These are phyloP conservation scores for Echinochloa phyllopogon DNA, from an alignment of 176 grass and related monocot genomes.

Conservation along the genomic window DNA sequence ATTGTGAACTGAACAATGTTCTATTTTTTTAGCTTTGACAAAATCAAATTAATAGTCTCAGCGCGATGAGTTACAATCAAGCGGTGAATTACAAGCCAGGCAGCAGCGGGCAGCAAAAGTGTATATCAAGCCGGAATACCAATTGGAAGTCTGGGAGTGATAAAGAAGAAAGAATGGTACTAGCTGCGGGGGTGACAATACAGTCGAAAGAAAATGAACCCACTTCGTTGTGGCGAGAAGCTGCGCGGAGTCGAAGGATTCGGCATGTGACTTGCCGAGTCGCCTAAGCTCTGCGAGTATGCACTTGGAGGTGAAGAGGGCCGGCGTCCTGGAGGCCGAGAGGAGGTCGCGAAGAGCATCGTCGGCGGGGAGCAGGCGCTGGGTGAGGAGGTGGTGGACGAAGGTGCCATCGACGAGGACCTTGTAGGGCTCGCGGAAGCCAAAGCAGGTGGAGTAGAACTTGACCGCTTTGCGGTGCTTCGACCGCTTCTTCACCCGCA, in stretches of 20 bases:
- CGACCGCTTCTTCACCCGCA: slow-evolving; percentile 92
- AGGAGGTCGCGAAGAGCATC: slow-evolving; percentile 64
- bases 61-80: background rate
- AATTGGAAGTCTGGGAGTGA: background rate
- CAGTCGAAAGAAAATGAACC: background rate
- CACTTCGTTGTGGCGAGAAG: slow-evolving; percentile 67
- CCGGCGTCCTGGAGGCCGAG: slow-evolving; percentile 49
- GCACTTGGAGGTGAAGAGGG: slow-evolving; percentile 89
- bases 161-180: background rate
- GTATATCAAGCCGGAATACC: background rate
- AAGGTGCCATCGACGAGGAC: slow-evolving; percentile 80
- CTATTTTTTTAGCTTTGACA: background rate
- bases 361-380: slow-evolving; percentile 61
- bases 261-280: slow-evolving; percentile 58
- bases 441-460: slow-evolving; percentile 86
- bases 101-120: background rate
- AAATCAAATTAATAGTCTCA: background rate
- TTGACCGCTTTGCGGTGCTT: slow-evolving; percentile 81
- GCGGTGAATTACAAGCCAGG: background rate
- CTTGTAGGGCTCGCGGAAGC: slow-evolving; percentile 86
- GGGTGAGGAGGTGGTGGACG: slow-evolving; percentile 70
- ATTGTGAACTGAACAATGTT: background rate
- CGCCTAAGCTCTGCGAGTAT: slow-evolving; percentile 68
- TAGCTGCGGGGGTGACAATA: background rate
- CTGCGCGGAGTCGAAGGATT: slow-evolving; percentile 53